phyloP scores from a whole-genome alignment of 768 basidiomycete genomes.

The Amanita inopinata region DNA sequence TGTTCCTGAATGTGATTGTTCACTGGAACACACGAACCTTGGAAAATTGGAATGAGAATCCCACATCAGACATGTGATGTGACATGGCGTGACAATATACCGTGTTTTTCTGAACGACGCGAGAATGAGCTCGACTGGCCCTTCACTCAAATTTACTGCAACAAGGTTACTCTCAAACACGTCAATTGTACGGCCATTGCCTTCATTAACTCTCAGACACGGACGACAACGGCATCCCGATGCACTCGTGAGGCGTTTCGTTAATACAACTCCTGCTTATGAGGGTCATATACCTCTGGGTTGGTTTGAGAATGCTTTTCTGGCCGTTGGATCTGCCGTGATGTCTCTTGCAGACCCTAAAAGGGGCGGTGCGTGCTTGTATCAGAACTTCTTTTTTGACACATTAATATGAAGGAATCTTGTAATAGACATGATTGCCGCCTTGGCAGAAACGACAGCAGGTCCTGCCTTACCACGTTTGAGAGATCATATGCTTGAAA shows the following conservation, averaged over 20 bases:
- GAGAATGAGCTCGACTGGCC: neutral
- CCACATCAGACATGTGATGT: neutral
- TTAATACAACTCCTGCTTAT: slow-evolving; percentile 42
- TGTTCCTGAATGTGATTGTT: neutral
- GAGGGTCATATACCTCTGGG: slow-evolving; percentile 77
- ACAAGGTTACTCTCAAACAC: neutral
- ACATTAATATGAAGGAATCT: slow-evolving; percentile 6
- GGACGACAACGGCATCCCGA: too few species aligned
- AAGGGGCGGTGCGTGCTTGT: slow-evolving; percentile 62
- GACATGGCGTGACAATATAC: neutral
- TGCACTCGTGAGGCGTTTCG: too few species aligned
- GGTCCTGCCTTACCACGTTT: slow-evolving; percentile 67
- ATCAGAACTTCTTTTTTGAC: neutral
- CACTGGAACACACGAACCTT: too few species aligned
- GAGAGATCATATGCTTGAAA: slow-evolving; percentile 67
- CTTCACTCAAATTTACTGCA: neutral
- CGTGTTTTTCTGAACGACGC: neutral
- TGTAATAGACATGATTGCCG: slow-evolving; percentile 82
- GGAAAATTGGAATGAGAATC: too few species aligned
- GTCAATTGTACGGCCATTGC: neutral
- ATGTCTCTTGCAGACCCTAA: slow-evolving; percentile 75
- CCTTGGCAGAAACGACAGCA: slow-evolving; percentile 88
- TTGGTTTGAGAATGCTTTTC: slow-evolving; percentile 73
- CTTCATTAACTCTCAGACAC: too few species aligned
- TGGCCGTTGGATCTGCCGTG: slow-evolving; percentile 79